Percentiles rank a stretch among this genome's conserved stretches.
phyloP scores from a whole-genome alignment of 1,284 basidiomycete species.

The Boletus smithii region DNA sequence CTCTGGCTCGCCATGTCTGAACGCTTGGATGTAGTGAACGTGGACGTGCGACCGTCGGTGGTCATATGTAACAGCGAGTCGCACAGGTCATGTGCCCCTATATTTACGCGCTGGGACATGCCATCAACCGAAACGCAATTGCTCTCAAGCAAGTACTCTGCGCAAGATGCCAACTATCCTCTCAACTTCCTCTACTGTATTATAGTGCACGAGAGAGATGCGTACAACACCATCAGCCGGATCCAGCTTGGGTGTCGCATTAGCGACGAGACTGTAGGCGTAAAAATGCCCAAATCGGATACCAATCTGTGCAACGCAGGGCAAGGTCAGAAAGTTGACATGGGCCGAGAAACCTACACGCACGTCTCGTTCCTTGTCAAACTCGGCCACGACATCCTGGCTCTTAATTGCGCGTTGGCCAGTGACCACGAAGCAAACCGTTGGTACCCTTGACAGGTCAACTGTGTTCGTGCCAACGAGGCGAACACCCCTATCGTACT shows the following conservation, averaged over 20 bases:
- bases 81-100: slow-evolving; percentile 8
- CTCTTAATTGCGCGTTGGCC: slow-evolving; percentile 52
- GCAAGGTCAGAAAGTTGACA: not conserved
- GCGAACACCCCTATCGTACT: slow-evolving; percentile 54
- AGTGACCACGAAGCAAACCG: slow-evolving; percentile 69
- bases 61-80: too few species aligned
- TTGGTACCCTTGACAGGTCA: slow-evolving; percentile 56
- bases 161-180: slow-evolving; percentile 54
- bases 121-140: not conserved
- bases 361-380: slow-evolving; percentile 60
- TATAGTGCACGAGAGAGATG: slow-evolving; percentile 79
- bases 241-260: slow-evolving; percentile 53
- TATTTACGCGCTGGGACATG: not conserved
- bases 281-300: slow-evolving; percentile 80
- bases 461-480: slow-evolving; percentile 60
- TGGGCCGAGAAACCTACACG: slow-evolving; percentile 30
- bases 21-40: not conserved
- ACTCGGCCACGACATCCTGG: slow-evolving; percentile 58
- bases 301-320: slow-evolving; percentile 50
- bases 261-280: slow-evolving; percentile 61
- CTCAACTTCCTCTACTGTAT: slow-evolving; percentile 67
- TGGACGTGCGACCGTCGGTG: not conserved
- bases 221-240: slow-evolving; percentile 67
- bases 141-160: slow-evolving; percentile 36
- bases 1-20: slow-evolving; percentile 21